phyloP scores from a whole-genome alignment of 768 basidiomycete species.

The Cystobasidiopsis lactophilus region DNA sequence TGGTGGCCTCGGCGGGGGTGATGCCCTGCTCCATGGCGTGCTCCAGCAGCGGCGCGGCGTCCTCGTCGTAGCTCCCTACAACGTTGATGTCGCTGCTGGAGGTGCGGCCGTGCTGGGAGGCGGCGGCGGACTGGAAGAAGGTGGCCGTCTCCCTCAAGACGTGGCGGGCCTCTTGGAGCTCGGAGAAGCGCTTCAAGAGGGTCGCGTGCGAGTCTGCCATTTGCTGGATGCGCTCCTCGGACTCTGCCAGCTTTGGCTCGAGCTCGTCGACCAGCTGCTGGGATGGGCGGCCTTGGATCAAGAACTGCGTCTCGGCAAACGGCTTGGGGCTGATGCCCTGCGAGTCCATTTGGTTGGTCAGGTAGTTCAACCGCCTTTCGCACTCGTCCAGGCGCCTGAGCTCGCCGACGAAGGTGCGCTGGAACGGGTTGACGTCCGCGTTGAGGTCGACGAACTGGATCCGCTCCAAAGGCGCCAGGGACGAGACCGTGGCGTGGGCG shows the following conservation, averaged over 20 bases:
- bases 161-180: conserved; percentile 79
- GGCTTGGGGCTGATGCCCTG: conserved; percentile 67
- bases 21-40: conserved; percentile 59
- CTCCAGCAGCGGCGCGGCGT: conserved; percentile 67
- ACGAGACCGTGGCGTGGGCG: conserved; percentile 85
- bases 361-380: conserved; percentile 82
- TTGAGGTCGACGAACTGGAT: conserved; percentile 98
- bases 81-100: conserved; percentile 26
- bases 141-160: conserved; percentile 86
- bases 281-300: conserved; percentile 75
- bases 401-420: conserved; percentile 53
- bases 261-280: conserved; percentile 86
- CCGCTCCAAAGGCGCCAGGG: conserved; percentile 82
- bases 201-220: conserved; percentile 90
- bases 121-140: conserved; percentile 65
- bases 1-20: conserved; percentile 28
- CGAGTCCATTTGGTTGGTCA: conserved; percentile 59
- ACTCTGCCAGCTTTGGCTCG: conserved; percentile 62
- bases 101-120: neutral
- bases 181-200: conserved; percentile 59
- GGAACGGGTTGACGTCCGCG: conserved; percentile 84
- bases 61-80: conserved; percentile 74
- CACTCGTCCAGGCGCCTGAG: conserved; percentile 52
- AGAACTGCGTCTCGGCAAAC: conserved; percentile 60
- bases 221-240: conserved; percentile 56